Conservation (phyloP, 1,284 basidiomycete species). For the Puccinia horiana region DNA sequence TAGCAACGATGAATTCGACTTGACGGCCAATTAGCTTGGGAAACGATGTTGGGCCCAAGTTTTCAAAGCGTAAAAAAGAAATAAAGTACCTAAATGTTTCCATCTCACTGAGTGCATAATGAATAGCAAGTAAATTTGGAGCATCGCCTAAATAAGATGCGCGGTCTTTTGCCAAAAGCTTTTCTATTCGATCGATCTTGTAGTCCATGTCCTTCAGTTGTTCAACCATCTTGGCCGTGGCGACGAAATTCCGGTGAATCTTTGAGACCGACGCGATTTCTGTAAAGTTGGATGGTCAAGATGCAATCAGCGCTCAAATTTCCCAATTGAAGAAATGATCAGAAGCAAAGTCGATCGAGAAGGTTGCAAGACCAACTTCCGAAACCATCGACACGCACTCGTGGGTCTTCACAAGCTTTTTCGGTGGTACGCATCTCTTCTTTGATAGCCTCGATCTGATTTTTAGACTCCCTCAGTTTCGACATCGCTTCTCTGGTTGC, state of each 20-base stretch:
- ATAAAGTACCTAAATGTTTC: slow-evolving; percentile 79
- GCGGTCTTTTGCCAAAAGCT: slow-evolving; percentile 74
- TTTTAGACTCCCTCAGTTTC: slow-evolving; percentile 78
- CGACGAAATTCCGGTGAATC: slow-evolving; percentile 91
- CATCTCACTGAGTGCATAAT: slow-evolving; percentile 83
- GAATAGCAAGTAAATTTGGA: slow-evolving; percentile 82
- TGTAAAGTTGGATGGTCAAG: not conserved
- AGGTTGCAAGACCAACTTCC: slow-evolving; percentile 62
- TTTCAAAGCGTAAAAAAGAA: not conserved
- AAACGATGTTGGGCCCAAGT: slow-evolving; percentile 67
- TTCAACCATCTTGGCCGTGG: slow-evolving; percentile 91
- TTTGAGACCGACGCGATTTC: slow-evolving; percentile 73
- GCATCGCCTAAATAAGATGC: slow-evolving; percentile 75
- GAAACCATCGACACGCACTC: slow-evolving; percentile 71
- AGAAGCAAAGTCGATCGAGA: not conserved
- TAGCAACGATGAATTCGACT: slow-evolving; percentile 69
- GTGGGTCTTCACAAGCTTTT: slow-evolving; percentile 71
- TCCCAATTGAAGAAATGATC: too few species aligned
- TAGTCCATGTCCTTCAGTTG: slow-evolving; percentile 85
- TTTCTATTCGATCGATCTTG: slow-evolving; percentile 76
- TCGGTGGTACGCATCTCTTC: slow-evolving; percentile 91
- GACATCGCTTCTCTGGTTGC: slow-evolving; percentile 84
- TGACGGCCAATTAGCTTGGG: slow-evolving; percentile 58
- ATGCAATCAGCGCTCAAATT: too few species aligned
- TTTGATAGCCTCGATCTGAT: slow-evolving; percentile 79